Conservation (phyloP, 495 filamentous ascomycete genomes). For the Tirmania nivea region DNA sequence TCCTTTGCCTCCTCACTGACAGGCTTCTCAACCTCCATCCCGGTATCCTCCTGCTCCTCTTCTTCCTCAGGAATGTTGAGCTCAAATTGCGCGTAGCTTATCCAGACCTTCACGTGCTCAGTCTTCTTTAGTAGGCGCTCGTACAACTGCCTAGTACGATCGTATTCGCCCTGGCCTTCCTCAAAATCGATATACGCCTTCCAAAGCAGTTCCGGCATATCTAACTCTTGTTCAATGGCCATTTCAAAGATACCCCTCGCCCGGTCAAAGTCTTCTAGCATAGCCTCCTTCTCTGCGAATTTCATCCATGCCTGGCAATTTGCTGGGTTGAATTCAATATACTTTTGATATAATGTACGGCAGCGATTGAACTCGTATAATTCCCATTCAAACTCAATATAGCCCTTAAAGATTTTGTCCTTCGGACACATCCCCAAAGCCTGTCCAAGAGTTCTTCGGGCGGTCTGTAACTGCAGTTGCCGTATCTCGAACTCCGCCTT, state of each 20-base stretch:
- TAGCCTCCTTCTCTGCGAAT: conserved; percentile 78
- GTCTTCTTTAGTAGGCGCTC: conserved; percentile 83
- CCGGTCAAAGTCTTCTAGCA: conserved; percentile 69
- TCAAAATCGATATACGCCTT: conserved; percentile 97
- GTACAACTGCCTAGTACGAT: conserved; percentile 58
- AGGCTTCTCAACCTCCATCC: conserved; percentile 40
- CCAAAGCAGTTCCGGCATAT: conserved; percentile 96
- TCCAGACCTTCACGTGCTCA: conserved; percentile 97
- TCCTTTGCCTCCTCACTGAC: conserved; percentile 66
- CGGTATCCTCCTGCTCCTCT: conserved; percentile 33
- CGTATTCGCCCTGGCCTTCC: conserved; percentile 78
- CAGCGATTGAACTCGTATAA: conserved; percentile 82
- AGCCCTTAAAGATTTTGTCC: conserved; percentile 81
- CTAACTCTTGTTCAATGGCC: conserved; percentile 66
- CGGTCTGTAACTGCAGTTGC: conserved; percentile 54
- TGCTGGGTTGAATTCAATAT: conserved; percentile 68
- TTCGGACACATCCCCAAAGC: conserved; percentile 92
- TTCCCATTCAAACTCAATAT: conserved; percentile 76
- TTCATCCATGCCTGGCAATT: conserved; percentile 90
- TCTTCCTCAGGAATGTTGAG: conserved; percentile 62
- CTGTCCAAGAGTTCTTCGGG: conserved; percentile 69
- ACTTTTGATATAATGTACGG: conserved; percentile 79
- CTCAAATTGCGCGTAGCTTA: conserved; percentile 88
- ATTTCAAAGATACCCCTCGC: conserved; percentile 84
- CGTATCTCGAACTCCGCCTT: conserved; percentile 86